phyloP scores from a whole-genome alignment of 139 green algal species.

The Diplosphaera chodatii region DNA sequence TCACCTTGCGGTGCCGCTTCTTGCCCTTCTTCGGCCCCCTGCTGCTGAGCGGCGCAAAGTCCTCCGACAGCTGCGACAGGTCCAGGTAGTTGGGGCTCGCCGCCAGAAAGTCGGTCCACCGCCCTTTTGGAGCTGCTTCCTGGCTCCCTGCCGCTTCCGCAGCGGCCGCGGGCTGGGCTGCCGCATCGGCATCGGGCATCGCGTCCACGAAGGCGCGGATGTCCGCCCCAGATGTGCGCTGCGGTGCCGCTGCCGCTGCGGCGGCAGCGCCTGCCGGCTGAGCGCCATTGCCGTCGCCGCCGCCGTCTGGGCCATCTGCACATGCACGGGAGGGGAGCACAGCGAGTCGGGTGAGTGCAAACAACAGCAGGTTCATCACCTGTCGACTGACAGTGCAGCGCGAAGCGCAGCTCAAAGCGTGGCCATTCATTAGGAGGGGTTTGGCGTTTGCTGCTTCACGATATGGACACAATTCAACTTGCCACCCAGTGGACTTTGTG shows the following conservation, averaged over 20 bases:
- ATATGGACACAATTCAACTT: too few relatives aligned
- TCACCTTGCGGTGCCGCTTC: too few relatives aligned
- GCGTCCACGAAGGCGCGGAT: constrained; percentile 7
- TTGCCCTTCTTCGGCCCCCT: background rate
- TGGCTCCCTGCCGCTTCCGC: constrained; percentile 3
- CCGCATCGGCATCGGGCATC: background rate
- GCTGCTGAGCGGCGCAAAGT: background rate
- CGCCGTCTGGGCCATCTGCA: too few relatives aligned
- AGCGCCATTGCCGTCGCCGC: too few relatives aligned
- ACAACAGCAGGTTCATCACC: too few relatives aligned
- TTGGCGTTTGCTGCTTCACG: too few relatives aligned
- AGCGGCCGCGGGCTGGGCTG: background rate
- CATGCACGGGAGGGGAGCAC: too few relatives aligned
- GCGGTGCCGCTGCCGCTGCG: background rate
- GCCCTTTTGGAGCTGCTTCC: background rate
- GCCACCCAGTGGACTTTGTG: too few relatives aligned
- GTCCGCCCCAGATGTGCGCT: background rate
- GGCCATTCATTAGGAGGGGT: too few relatives aligned
- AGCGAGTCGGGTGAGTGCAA: too few relatives aligned
- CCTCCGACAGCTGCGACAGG: background rate
- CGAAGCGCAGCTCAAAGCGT: too few relatives aligned
- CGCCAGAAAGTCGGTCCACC: background rate
- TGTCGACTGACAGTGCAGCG: too few relatives aligned
- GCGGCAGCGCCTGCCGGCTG: background rate
- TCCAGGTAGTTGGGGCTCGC: background rate